Evolutionary conservation across 2,329 filamentous ascomycete genomes (phyloP).

Genomic region (Monilinia vaccinii-corymbosi): DNA sequence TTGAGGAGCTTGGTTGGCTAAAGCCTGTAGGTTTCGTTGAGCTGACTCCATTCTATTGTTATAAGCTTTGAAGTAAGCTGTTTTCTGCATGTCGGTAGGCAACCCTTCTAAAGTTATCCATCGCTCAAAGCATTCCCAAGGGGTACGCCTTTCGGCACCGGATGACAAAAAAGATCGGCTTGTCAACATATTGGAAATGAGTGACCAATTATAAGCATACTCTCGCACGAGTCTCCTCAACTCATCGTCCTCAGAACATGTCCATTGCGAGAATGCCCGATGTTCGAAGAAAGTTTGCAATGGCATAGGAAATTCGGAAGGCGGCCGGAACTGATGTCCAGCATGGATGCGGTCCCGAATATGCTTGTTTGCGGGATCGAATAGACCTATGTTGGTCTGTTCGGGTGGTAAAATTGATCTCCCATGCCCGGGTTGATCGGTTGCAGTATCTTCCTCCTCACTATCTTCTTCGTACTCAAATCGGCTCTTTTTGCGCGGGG

Average conservation of each 20-base stretch:
- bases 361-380: slow-evolving; percentile 79
- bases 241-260: slow-evolving; percentile 81
- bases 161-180: slow-evolving; percentile 71
- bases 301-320: slow-evolving; percentile 87
- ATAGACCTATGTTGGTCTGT: slow-evolving; percentile 72
- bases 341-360: slow-evolving; percentile 86
- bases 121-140: slow-evolving; percentile 97
- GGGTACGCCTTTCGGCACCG: slow-evolving; percentile 79
- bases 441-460: slow-evolving; percentile 45
- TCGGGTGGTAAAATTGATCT: slow-evolving; percentile 50
- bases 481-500: slow-evolving; percentile 69
- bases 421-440: slow-evolving; percentile 23
- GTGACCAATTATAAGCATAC: slow-evolving; percentile 94
- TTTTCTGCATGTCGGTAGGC: slow-evolving; percentile 89
- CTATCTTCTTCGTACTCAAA: slow-evolving; percentile 72
- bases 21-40: slow-evolving; percentile 40
- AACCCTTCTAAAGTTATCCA: slow-evolving; percentile 90
- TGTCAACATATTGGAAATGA: slow-evolving; percentile 75
- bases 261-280: slow-evolving; percentile 84
- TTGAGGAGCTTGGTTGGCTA: slow-evolving; percentile 27
- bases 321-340: slow-evolving; percentile 85
- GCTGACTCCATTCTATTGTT: slow-evolving; percentile 51
- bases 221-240: slow-evolving; percentile 77
- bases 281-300: slow-evolving; percentile 83
- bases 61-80: slow-evolving; percentile 80